Evolutionary conservation across 495 filamentous ascomycete genomes (phyloP).

Genomic region (Lasiosphaeria ovina): DNA sequence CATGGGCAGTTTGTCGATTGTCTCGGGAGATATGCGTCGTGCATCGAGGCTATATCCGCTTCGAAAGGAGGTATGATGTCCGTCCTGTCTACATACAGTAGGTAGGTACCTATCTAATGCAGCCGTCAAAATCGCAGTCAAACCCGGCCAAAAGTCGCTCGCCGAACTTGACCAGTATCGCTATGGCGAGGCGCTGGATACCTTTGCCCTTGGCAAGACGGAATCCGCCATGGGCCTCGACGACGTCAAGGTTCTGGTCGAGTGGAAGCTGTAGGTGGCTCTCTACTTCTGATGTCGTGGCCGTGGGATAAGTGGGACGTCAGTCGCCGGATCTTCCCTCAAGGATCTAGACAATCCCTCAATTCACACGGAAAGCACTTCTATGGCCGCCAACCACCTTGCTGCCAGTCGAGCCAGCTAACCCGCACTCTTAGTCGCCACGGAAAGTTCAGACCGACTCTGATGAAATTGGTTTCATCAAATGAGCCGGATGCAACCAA

Average conservation of each 20-base stretch:
- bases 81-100: background rate
- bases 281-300: background rate
- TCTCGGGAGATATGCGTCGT: conserved; percentile 35
- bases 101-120: background rate
- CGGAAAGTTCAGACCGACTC: conserved; percentile 65
- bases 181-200: conserved; percentile 41
- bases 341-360: too few relatives aligned
- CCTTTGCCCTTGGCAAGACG: conserved; percentile 32
- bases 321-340: background rate
- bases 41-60: conserved; percentile 41
- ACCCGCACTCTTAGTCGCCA: conserved; percentile 46
- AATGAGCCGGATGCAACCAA: conserved; percentile 50
- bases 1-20: conserved; percentile 31
- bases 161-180: conserved; percentile 48
- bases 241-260: conserved; percentile 55
- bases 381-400: background rate
- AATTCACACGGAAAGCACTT: background rate
- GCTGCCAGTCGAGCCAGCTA: background rate
- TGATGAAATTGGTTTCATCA: conserved; percentile 62
- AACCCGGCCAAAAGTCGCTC: conserved; percentile 44
- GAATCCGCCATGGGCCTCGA: conserved; percentile 36
- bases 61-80: conserved; percentile 38
- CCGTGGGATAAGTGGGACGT: background rate
- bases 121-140: conserved; percentile 26
- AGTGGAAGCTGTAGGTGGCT: conserved; percentile 71